phyloP scores from a whole-genome alignment of 2,329 filamentous ascomycete species.

The Metarhizium rileyi region DNA sequence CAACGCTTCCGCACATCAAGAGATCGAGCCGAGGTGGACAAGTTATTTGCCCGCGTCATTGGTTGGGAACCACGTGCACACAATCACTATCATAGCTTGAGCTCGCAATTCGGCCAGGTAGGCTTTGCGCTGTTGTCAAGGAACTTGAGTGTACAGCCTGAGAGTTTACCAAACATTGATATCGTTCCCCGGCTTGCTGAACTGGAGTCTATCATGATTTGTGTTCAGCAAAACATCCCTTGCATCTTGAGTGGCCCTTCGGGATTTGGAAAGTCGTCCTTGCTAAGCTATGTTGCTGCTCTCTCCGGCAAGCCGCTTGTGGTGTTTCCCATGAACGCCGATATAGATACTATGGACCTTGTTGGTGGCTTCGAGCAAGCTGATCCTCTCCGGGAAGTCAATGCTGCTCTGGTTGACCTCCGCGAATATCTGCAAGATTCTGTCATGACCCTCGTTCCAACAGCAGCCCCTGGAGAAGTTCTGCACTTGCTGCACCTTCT shows the following conservation, averaged over 20 bases:
- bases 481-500: constrained; percentile 42
- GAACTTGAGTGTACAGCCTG: constrained; percentile 42
- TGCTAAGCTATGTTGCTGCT: constrained; percentile 74
- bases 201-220: constrained; percentile 79
- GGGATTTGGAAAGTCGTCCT: constrained; percentile 75
- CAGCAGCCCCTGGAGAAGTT: constrained; percentile 34
- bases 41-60: constrained; percentile 59
- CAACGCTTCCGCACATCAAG: constrained; percentile 70
- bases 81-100: constrained; percentile 65
- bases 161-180: constrained; percentile 40
- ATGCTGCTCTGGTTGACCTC: constrained; percentile 41
- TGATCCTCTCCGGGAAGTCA: constrained; percentile 66
- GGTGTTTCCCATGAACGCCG: constrained; percentile 83
- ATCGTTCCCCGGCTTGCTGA: constrained; percentile 52
- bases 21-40: constrained; percentile 57
- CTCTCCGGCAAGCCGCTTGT: constrained; percentile 65
- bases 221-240: constrained; percentile 77
- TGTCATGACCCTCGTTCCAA: constrained; percentile 38
- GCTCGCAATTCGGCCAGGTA: constrained; percentile 58
- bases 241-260: constrained; percentile 80
- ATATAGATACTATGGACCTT: constrained; percentile 94
- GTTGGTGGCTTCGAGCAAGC: constrained; percentile 95
- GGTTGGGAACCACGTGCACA: constrained; percentile 40
- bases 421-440: constrained; percentile 41
- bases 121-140: constrained; percentile 64